Conservation (phyloP, 1,284 basidiomycete species). For the Fereydounia khargensis region DNA sequence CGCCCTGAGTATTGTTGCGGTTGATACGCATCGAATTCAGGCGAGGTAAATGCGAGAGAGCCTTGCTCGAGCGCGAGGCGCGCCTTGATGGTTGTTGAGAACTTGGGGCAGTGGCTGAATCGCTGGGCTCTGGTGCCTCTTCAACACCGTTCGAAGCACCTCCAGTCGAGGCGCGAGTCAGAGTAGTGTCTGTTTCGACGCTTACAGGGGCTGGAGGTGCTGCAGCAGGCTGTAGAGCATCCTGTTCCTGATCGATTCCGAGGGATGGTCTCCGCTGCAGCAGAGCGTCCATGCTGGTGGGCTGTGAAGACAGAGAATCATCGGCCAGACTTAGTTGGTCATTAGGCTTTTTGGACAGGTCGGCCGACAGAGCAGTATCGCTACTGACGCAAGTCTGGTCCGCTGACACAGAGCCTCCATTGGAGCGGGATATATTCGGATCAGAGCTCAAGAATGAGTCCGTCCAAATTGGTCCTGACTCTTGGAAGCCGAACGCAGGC, state of each 20-base stretch:
- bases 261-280: constrained; percentile 21
- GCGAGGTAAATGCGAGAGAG: constrained; percentile 41
- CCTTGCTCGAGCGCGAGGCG: constrained; percentile 9
- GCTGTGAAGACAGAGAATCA: no score
- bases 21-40: constrained; percentile 40
- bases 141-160: not conserved
- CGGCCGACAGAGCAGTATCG: no score
- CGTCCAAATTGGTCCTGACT: no score
- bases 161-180: not conserved
- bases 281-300: constrained; percentile 2
- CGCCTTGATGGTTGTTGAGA: not conserved
- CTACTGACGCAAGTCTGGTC: no score
- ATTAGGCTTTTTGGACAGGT: no score
- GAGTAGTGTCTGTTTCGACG: not conserved
- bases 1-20: no score
- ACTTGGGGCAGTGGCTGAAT: not conserved
- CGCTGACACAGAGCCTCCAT: no score
- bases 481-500: no score
- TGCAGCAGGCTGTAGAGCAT: constrained; percentile 9
- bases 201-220: not conserved
- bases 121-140: constrained; percentile 1
- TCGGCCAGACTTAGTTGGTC: no score
- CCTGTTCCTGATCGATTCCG: constrained; percentile 41
- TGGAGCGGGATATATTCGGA: no score
- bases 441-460: no score